These are phyloP conservation scores for Cystobasidiaceae sp. DNA, from an alignment of 1,284 basidiomycete species.

Conservation along the genomic window DNA sequence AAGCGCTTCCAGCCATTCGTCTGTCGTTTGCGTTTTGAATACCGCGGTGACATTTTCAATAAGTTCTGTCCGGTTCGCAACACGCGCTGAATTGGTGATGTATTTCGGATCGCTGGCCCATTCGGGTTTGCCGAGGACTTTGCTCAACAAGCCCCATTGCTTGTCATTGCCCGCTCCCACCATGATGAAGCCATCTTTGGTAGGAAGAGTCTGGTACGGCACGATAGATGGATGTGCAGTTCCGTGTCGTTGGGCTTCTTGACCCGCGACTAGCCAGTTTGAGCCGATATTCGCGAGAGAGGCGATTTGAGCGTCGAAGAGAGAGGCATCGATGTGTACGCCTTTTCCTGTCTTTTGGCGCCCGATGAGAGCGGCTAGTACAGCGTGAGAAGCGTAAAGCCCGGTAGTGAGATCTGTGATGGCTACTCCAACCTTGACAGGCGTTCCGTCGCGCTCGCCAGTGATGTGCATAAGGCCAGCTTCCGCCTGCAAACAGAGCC, in stretches of 20 bases:
- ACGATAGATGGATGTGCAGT: conserved; percentile 78
- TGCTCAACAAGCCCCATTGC: conserved; percentile 62
- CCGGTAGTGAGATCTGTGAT: conserved; percentile 58
- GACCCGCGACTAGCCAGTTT: conserved; percentile 81
- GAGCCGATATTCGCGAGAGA: conserved; percentile 88
- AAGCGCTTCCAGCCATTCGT: conserved; percentile 68
- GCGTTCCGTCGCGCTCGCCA: conserved; percentile 78
- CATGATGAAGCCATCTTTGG: conserved; percentile 85
- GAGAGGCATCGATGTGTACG: conserved; percentile 73
- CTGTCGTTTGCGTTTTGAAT: conserved; percentile 57
- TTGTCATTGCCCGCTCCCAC: conserved; percentile 55
- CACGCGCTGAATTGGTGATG: conserved; percentile 66
- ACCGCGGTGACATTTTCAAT: conserved; percentile 64
- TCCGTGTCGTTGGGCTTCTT: conserved; percentile 81
- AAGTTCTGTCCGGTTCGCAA: conserved; percentile 67
- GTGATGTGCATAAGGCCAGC: conserved; percentile 94
- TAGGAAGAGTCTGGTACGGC: conserved; percentile 86
- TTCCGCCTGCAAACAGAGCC: conserved; percentile 65
- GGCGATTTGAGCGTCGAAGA: conserved; percentile 61
- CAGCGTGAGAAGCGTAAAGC: conserved; percentile 83
- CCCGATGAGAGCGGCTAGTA: conserved; percentile 82
- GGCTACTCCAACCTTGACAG: conserved; percentile 60
- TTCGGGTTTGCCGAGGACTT: conserved; percentile 58
- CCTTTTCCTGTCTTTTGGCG: conserved; percentile 79
- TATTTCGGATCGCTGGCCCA: conserved; percentile 61